A percentile compares a stretch with the other conserved stretches of the same genome.
Evolutionary conservation across 495 filamentous ascomycete species (phyloP).

Genomic region (Aspergillus leporis): DNA sequence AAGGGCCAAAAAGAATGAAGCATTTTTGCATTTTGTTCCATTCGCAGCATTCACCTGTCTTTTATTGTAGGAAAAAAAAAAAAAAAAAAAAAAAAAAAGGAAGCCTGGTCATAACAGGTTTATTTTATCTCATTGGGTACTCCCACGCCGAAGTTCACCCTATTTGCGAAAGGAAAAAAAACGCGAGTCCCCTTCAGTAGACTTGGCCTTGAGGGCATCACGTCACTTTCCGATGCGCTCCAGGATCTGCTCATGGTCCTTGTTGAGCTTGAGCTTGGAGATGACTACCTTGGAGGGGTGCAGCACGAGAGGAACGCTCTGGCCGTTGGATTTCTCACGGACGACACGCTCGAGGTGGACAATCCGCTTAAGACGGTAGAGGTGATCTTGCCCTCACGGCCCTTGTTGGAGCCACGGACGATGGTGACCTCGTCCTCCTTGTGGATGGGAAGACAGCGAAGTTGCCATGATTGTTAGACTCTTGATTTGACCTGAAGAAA

Average conservation of each 20-base stretch:
- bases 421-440: slow-evolving; percentile 96
- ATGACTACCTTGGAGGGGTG: slow-evolving; percentile 89
- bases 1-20: too few species aligned
- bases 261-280: slow-evolving; percentile 96
- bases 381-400: slow-evolving; percentile 84
- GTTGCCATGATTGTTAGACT: too few species aligned
- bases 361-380: slow-evolving; percentile 70
- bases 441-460: slow-evolving; percentile 95
- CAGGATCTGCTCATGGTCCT: slow-evolving; percentile 93
- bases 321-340: slow-evolving; percentile 90
- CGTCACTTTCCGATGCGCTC: slow-evolving; percentile 78
- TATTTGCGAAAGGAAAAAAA: slow-evolving; percentile 37
- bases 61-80: too few species aligned
- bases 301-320: slow-evolving; percentile 83
- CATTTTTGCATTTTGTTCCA: slow-evolving; percentile 28
- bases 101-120: slow-evolving; percentile 35
- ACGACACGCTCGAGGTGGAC: slow-evolving; percentile 89
- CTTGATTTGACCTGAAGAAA: too few species aligned
- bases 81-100: slow-evolving; percentile 18
- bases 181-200: slow-evolving; percentile 30
- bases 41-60: slow-evolving; percentile 19
- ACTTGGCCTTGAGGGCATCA: slow-evolving; percentile 50
- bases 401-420: slow-evolving; percentile 87
- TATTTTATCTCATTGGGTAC: slow-evolving; percentile 31
- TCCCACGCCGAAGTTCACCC: slow-evolving; percentile 37